Percentiles rank a stretch among this genome's conserved stretches.
Evolutionary conservation across 176 grass and related monocot genomes (phyloP).

Genomic region (Thinopyrum elongatum): DNA sequence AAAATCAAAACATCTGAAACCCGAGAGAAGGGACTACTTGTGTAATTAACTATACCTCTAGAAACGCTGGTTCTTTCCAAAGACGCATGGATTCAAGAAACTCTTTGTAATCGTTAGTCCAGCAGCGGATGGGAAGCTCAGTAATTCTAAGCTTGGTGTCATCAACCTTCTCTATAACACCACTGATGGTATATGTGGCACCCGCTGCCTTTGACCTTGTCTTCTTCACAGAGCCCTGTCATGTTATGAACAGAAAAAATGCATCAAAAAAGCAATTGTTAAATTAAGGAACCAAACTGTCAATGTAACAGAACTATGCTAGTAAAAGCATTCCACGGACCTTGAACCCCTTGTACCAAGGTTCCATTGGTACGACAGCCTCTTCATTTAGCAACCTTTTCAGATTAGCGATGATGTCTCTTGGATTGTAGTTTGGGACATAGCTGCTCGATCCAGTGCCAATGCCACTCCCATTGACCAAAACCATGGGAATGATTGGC

Average conservation of each 20-base stretch:
- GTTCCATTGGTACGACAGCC: conserved; percentile 61
- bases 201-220: conserved; percentile 51
- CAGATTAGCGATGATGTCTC: conserved; percentile 69
- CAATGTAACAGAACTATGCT: neutral
- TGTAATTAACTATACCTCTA: conserved; percentile 50
- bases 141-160: conserved; percentile 43
- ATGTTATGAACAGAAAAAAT: neutral
- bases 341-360: conserved; percentile 92
- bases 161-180: conserved; percentile 47
- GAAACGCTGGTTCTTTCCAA: conserved; percentile 42
- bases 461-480: conserved; percentile 91
- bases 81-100: conserved; percentile 37
- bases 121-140: conserved; percentile 67
- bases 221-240: conserved; percentile 67
- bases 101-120: conserved; percentile 79
- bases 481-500: conserved; percentile 83
- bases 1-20: neutral
- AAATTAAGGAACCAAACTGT: neutral
- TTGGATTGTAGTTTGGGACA: conserved; percentile 89
- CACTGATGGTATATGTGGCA: conserved; percentile 59
- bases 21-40: neutral
- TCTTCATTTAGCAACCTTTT: conserved; percentile 57
- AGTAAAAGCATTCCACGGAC: conserved; percentile 22
- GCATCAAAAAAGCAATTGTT: neutral
- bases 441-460: conserved; percentile 85